Conservation (phyloP, 768 basidiomycete genomes). For the Hebeloma cylindrosporum region DNA sequence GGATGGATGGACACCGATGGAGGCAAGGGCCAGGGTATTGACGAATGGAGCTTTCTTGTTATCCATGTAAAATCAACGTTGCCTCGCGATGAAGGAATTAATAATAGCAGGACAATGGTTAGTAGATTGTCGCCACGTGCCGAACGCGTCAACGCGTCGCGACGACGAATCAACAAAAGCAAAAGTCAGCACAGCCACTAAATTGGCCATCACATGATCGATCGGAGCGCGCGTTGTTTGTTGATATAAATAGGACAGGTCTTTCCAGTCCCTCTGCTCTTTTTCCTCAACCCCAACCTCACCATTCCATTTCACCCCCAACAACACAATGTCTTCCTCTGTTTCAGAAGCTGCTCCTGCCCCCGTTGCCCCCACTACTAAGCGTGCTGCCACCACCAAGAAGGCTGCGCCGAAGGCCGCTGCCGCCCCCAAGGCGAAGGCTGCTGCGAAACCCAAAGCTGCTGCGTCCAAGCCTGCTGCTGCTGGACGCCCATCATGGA, state of each 20-base stretch:
- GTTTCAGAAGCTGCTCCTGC: constrained; percentile 8
- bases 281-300: constrained; percentile 24
- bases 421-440: constrained; percentile 24
- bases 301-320: constrained; percentile 9
- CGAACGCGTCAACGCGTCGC: constrained; percentile 21
- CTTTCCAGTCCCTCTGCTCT: constrained; percentile 2
- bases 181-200: constrained; percentile 43
- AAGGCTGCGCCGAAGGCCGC: constrained; percentile 19
- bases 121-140: constrained; percentile 4
- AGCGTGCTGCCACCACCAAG: constrained; percentile 17
- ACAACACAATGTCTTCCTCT: constrained; percentile 10
- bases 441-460: constrained; percentile 13
- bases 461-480: constrained; percentile 23
- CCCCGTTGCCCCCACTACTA: constrained; percentile 10
- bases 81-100: no score
- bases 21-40: constrained; percentile 40
- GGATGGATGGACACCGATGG: constrained; percentile 28
- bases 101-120: not conserved
- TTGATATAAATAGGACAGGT: constrained; percentile 33
- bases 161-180: constrained; percentile 38
- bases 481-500: constrained; percentile 49
- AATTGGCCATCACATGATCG: constrained; percentile 8
- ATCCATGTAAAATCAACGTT: no score
- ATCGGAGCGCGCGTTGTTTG: not conserved
- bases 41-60: constrained; percentile 66